Evolutionary conservation across 345 rosid species (phyloP), one percentile per base, ranked within the genome.

Genomic region (Turritis glabra): DNA sequence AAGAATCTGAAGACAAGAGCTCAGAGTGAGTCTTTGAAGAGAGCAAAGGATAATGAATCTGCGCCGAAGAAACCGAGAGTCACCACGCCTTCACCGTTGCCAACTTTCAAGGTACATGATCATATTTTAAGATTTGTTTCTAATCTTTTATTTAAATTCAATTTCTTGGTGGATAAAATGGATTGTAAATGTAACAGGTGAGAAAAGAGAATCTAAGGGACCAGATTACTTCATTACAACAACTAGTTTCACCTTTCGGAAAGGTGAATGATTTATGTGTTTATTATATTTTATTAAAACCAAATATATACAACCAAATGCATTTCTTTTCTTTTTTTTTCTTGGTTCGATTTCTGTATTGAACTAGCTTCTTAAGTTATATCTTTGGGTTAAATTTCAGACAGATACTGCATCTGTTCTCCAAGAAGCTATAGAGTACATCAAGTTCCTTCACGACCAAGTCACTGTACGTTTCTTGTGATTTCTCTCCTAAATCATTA

Each of bases 371-470:
- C 1, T 19, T 48, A 10, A 10, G 10, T 19, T 11, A 38, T 25
- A 14, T 29, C 35, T 30, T 70, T 73, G 19, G 48, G 23, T 50
- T 60, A 59, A 29, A 61, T 48, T 74, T 51, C 89, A 94, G 98
- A 94, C 94, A 46, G 98, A 94, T 83, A 94, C 97, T 30, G 98
- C 98, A 56, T 94, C 98, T n/a, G 98, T 94, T 76, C 98, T 94
- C 58, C 88, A 93, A 71, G 98, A 94, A 87, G 98, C 97, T 29
- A 85, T 94, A 56, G 94, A 87, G 56, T 91, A 88, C 78, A 88
- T 94, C 82, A 91, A 88, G 76, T 85, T 91, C 79, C 94, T 91
- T 64, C 96, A 91, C 43, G 95, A 87, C 3, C 98, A 94, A 85
- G 84, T 94, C 70, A 84, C 66, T 63, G 98, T 94, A 87, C n/a